phyloP scores from a whole-genome alignment of 1,139 yeast species.

The Suhomyces kunorum region DNA sequence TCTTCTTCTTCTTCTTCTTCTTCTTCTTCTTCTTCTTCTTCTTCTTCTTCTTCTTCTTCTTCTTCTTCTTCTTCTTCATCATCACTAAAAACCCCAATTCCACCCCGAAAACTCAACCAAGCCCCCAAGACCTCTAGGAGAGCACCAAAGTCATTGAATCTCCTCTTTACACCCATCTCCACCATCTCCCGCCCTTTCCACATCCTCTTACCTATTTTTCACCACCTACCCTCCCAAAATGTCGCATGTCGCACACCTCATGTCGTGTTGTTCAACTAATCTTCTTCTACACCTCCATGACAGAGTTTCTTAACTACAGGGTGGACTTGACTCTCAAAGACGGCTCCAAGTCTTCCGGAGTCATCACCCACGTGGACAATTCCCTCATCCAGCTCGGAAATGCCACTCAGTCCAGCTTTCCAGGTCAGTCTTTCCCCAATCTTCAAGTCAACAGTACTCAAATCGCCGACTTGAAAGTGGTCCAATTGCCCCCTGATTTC shows the following conservation, averaged over 20 bases:
- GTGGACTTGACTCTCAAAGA: constrained; percentile 52
- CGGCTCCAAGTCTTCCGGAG: constrained; percentile 48
- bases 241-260: constrained; percentile 4
- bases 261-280: constrained; percentile 1
- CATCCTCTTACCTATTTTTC: background rate
- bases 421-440: constrained; percentile 20
- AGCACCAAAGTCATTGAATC: background rate
- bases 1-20: too few species aligned
- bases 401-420: constrained; percentile 27
- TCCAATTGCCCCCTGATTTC: constrained; percentile 46
- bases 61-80: too few species aligned
- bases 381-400: constrained; percentile 39
- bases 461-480: constrained; percentile 52
- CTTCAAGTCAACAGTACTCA: constrained; percentile 33
- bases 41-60: too few species aligned
- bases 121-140: too few species aligned
- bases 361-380: constrained; percentile 46
- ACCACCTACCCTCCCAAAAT: background rate
- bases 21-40: too few species aligned
- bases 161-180: background rate
- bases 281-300: constrained; percentile 3
- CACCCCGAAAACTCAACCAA: too few species aligned
- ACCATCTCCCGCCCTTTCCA: background rate
- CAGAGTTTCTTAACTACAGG: constrained; percentile 55
- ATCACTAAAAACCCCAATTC: too few species aligned